These are phyloP conservation scores for Auricularia sp. DNA, from an alignment of 768 basidiomycete species.

Conservation along the genomic window DNA sequence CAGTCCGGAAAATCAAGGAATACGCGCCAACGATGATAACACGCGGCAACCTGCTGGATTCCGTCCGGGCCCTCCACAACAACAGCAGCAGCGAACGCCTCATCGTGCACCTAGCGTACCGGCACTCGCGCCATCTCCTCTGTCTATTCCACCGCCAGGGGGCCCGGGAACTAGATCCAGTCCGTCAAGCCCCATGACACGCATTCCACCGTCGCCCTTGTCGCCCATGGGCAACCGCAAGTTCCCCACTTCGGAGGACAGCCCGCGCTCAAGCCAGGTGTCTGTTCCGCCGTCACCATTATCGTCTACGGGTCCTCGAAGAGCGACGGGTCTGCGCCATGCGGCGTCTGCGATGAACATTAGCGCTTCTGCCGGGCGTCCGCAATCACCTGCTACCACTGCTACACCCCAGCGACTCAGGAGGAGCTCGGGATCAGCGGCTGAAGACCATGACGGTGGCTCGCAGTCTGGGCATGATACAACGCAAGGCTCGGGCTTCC, in stretches of 20 bases:
- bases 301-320: slow-evolving; percentile 16
- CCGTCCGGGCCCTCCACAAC: neutral
- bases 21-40: neutral
- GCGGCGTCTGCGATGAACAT: neutral
- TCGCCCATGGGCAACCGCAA: neutral
- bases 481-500: slow-evolving; percentile 11
- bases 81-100: neutral
- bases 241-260: neutral
- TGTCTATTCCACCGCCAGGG: neutral
- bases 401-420: slow-evolving; percentile 2
- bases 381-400: slow-evolving; percentile 8
- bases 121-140: neutral
- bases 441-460: slow-evolving; percentile 29
- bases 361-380: neutral
- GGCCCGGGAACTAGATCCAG: neutral
- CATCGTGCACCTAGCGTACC: neutral
- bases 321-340: slow-evolving; percentile 15
- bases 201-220: neutral
- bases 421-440: slow-evolving; percentile 21
- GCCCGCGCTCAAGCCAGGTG: neutral
- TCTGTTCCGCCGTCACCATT: neutral
- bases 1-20: neutral
- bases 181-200: neutral
- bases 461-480: slow-evolving; percentile 29
- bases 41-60: neutral